Evolutionary conservation across 345 rosid genomes (phyloP).

Genomic region (Acer negundo): DNA sequence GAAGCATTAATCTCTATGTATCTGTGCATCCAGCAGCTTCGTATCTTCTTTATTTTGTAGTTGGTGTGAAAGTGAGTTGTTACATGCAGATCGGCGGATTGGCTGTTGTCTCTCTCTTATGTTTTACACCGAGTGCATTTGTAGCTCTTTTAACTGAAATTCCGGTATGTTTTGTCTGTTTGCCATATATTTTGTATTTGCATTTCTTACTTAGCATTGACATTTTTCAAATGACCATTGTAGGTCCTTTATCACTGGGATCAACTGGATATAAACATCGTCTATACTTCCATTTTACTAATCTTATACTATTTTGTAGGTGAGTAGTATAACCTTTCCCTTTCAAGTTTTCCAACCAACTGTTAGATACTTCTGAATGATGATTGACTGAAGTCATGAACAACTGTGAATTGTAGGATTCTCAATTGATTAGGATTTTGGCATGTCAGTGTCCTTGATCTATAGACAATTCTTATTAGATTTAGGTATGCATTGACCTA

Average conservation of each 20-base stretch:
- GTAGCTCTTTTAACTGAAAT: slow-evolving; percentile 51
- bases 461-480: background rate
- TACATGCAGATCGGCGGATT: slow-evolving; percentile 60
- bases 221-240: slow-evolving; percentile 17
- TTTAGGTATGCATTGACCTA: background rate
- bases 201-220: slow-evolving; percentile 9
- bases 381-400: background rate
- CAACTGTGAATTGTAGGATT: background rate
- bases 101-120: slow-evolving; percentile 53
- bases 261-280: slow-evolving; percentile 27
- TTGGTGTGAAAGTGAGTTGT: slow-evolving; percentile 6
- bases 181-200: background rate
- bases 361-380: slow-evolving; percentile 10
- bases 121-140: slow-evolving; percentile 57
- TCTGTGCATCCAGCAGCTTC: background rate
- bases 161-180: slow-evolving; percentile 44
- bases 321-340: slow-evolving; percentile 28
- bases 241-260: slow-evolving; percentile 60
- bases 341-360: slow-evolving; percentile 13
- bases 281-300: slow-evolving; percentile 39
- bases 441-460: background rate
- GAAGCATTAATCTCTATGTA: slow-evolving; percentile 2
- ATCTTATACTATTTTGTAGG: slow-evolving; percentile 61
- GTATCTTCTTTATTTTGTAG: background rate
- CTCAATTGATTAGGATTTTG: background rate